These are phyloP conservation scores for Avena atlantica DNA, from an alignment of 176 grass and related monocot species.

Conservation along the genomic window DNA sequence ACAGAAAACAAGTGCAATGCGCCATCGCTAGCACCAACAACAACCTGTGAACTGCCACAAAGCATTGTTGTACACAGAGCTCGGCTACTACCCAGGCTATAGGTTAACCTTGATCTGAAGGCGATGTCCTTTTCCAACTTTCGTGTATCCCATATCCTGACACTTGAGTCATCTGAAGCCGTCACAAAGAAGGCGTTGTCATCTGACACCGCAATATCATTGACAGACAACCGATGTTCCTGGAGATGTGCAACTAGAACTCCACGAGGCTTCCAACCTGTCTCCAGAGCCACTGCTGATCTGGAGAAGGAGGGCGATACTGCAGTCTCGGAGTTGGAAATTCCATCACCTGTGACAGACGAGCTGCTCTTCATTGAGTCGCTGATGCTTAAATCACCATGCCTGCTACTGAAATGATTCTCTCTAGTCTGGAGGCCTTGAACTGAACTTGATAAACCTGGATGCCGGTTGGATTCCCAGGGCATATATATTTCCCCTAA, in stretches of 20 bases:
- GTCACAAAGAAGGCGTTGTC: constrained; percentile 87
- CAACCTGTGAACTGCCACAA: constrained; percentile 72
- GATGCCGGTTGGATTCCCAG: constrained; percentile 41
- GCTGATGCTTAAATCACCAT: constrained; percentile 69
- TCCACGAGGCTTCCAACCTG: constrained; percentile 92
- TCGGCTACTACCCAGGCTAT: constrained; percentile 67
- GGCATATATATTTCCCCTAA: constrained; percentile 34
- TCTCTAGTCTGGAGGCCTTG: constrained; percentile 66
- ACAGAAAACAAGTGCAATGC: constrained; percentile 86
- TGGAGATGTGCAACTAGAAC: constrained; percentile 95
- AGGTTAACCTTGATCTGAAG: constrained; percentile 94
- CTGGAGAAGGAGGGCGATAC: constrained; percentile 62
- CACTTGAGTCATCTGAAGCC: constrained; percentile 89
- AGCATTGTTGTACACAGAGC: constrained; percentile 92
- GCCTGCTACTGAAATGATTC: constrained; percentile 72
- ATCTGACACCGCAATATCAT: constrained; percentile 83
- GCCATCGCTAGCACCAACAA: constrained; percentile 84
- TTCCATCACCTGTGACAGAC: constrained; percentile 59
- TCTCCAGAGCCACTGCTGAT: constrained; percentile 56
- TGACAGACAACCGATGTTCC: constrained; percentile 85
- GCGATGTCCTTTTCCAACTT: constrained; percentile 97
- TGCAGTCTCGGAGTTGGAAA: constrained; percentile 65
- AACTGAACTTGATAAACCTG: constrained; percentile 39
- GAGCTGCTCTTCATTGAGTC: constrained; percentile 72
- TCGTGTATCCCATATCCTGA: constrained; percentile 98